Evolutionary conservation across 192 early-diverging fungal species (phyloP).

Genomic region (Umbelopsis sp.): DNA sequence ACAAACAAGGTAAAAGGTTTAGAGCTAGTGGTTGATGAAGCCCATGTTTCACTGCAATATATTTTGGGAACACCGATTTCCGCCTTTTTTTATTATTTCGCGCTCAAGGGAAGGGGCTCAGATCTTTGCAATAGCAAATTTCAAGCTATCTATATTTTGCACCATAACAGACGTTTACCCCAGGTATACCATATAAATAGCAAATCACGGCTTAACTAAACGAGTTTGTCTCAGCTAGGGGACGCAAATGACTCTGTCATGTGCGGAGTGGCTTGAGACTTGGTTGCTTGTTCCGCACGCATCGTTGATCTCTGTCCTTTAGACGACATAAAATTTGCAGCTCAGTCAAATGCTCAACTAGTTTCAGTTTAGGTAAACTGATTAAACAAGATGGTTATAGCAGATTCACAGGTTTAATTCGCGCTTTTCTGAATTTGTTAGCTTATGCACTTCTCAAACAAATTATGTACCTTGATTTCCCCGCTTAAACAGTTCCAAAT

Average conservation of each 20-base stretch:
- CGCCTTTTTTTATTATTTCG: not conserved
- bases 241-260: conserved; percentile 11
- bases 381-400: not conserved
- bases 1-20: not conserved
- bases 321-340: not conserved
- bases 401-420: no score
- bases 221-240: not conserved
- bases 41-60: conserved; percentile 18
- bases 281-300: not conserved
- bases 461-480: no score
- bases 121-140: no score
- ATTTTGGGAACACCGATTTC: conserved; percentile 14
- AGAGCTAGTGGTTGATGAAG: conserved; percentile 12
- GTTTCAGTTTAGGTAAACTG: not conserved
- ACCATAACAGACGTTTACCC: no score
- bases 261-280: conserved; percentile 24
- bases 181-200: no score
- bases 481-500: no score
- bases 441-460: no score
- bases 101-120: no score
- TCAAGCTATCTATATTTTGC: no score
- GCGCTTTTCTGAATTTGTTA: no score
- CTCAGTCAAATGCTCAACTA: conserved; percentile 4
- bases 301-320: not conserved
- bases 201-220: no score